A percentile compares a stretch with the other conserved stretches of the same genome.
These are phyloP conservation scores for Aspergillus jensenii DNA, from an alignment of 2,329 filamentous ascomycete species.

Conservation along the genomic window DNA sequence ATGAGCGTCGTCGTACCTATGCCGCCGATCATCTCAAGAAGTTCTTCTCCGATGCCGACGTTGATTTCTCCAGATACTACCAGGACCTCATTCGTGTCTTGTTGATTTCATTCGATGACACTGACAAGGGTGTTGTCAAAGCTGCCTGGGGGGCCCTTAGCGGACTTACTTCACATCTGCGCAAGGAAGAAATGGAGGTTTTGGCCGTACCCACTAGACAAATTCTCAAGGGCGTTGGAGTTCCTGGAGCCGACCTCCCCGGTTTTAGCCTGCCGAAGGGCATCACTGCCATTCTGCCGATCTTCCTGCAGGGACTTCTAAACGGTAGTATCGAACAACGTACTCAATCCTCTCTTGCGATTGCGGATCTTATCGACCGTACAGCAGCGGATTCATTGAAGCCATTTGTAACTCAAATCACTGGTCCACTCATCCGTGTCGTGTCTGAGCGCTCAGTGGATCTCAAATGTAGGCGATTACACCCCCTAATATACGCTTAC, in stretches of 20 bases:
- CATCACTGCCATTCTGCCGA: conserved; percentile 92
- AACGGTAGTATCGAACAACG: conserved; percentile 92
- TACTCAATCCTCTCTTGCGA: conserved; percentile 85
- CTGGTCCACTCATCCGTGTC: conserved; percentile 93
- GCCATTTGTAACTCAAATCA: conserved; percentile 96
- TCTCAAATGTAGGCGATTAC: conserved; percentile 63
- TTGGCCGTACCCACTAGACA: conserved; percentile 84
- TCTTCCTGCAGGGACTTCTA: conserved; percentile 97
- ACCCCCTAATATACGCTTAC: background rate
- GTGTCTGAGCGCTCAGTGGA: conserved; percentile 95
- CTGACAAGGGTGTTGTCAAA: conserved; percentile 80
- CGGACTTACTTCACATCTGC: conserved; percentile 82
- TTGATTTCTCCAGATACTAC: conserved; percentile 95
- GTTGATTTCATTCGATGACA: conserved; percentile 88
- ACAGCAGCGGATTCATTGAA: conserved; percentile 85
- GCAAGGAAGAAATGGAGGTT: conserved; percentile 97
- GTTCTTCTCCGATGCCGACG: conserved; percentile 77
- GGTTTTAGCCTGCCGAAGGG: conserved; percentile 93
- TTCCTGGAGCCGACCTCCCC: conserved; percentile 77
- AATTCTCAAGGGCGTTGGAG: conserved; percentile 82
- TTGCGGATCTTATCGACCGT: conserved; percentile 93
- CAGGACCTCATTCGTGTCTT: conserved; percentile 90
- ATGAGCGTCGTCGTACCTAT: conserved; percentile 77
- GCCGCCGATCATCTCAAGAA: conserved; percentile 77
- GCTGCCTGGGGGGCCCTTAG: conserved; percentile 83